These are phyloP conservation scores for Colletotrichum liaoningense DNA, from an alignment of 2,329 filamentous ascomycete species.

Conservation along the genomic window DNA sequence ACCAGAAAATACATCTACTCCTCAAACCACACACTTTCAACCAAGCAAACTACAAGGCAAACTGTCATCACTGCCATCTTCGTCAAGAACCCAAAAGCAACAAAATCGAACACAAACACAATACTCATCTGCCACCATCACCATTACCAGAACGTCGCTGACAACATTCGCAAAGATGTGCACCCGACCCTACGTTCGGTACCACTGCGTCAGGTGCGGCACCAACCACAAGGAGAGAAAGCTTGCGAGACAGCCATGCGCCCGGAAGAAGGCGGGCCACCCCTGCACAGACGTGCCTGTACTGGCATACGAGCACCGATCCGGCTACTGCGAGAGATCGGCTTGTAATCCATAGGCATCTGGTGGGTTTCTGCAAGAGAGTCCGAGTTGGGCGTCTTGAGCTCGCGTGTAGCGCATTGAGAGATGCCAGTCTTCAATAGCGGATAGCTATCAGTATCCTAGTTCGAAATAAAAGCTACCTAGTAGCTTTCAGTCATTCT, in stretches of 20 bases:
- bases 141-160: not conserved
- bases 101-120: too few relatives aligned
- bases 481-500: not conserved
- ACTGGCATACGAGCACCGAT: too few relatives aligned
- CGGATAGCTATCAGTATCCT: not conserved
- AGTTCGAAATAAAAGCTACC: not conserved
- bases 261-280: too few relatives aligned
- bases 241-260: too few relatives aligned
- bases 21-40: not conserved
- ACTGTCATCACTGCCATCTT: not conserved
- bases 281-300: too few relatives aligned
- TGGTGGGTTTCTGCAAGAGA: too few relatives aligned
- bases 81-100: not conserved
- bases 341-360: too few relatives aligned
- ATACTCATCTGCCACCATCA: not conserved
- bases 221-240: not conserved
- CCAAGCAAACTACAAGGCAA: not conserved
- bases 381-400: not conserved
- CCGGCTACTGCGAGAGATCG: too few relatives aligned
- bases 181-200: not conserved
- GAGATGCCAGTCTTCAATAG: not conserved
- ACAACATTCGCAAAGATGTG: not conserved
- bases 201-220: not conserved
- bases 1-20: not conserved
- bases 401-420: not conserved